These are phyloP conservation scores for Colletotrichum australisinense DNA, from an alignment of 2,329 filamentous ascomycete species.

Conservation along the genomic window DNA sequence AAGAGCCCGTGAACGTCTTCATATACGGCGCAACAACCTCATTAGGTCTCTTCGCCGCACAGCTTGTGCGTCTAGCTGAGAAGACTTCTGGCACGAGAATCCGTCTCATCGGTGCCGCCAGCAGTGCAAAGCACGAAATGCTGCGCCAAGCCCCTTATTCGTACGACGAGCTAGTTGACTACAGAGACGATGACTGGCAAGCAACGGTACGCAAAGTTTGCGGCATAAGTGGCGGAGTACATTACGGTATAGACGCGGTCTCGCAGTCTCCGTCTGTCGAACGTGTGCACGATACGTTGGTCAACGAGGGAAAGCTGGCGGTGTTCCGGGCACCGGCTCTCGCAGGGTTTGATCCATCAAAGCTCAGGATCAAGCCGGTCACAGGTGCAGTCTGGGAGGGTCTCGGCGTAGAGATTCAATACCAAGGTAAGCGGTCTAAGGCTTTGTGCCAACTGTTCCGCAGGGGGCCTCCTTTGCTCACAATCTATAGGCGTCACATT, in stretches of 20 bases:
- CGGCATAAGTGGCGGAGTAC: constrained; percentile 41
- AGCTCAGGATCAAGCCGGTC: constrained; percentile 44
- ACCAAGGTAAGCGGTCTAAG: constrained; percentile 41
- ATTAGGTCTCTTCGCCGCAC: constrained; percentile 46
- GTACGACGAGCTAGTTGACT: constrained; percentile 53
- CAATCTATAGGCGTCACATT: constrained; percentile 5
- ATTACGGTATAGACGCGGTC: constrained; percentile 53
- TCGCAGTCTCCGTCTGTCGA: constrained; percentile 51
- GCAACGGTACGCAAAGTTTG: constrained; percentile 42
- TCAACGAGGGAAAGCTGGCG: constrained; percentile 39
- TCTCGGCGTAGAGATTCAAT: constrained; percentile 51
- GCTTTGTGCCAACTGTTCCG: too few relatives aligned
- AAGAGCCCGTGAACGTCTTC: constrained; percentile 37
- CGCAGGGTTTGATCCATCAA: constrained; percentile 38
- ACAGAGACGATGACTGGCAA: constrained; percentile 48
- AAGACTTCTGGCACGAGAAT: constrained; percentile 28
- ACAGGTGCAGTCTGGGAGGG: constrained; percentile 57
- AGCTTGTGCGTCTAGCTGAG: constrained; percentile 40
- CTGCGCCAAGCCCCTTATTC: constrained; percentile 47
- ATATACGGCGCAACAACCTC: constrained; percentile 49
- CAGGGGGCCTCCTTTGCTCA: too few relatives aligned
- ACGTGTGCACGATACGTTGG: constrained; percentile 42
- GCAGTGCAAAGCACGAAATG: constrained; percentile 39
- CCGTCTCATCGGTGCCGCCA: constrained; percentile 45
- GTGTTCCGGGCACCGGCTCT: constrained; percentile 40